phyloP scores from a whole-genome alignment of 1,284 basidiomycete genomes.

The Cryptococcus floricola region DNA sequence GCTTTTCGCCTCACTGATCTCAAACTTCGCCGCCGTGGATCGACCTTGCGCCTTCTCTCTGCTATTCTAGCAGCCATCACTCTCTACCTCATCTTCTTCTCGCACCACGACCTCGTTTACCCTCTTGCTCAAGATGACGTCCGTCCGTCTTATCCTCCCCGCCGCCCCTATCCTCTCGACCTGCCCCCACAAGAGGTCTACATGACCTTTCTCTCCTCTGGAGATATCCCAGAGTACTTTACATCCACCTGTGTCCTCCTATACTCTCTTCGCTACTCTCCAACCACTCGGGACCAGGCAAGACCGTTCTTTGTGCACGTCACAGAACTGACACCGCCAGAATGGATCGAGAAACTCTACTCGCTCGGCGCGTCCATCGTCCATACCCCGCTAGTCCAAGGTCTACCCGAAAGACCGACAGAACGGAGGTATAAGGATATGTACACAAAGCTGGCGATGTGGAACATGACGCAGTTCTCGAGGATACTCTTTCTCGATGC shows the following conservation, averaged over 20 bases:
- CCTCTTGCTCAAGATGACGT: background rate
- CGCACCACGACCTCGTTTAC: background rate
- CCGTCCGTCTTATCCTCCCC: background rate
- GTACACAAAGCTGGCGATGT: constrained; percentile 19
- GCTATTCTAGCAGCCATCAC: background rate
- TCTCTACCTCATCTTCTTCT: background rate
- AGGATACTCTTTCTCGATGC: constrained; percentile 16
- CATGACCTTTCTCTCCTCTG: constrained; percentile 10
- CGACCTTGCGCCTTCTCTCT: too few species aligned
- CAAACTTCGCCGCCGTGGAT: too few species aligned
- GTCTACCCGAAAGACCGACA: constrained; percentile 3
- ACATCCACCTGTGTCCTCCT: constrained; percentile 8
- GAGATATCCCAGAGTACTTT: constrained; percentile 2
- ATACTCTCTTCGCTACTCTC: constrained; percentile 5
- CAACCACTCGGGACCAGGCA: background rate
- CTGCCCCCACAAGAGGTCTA: constrained; percentile 4
- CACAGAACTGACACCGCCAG: background rate
- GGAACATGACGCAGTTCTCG: constrained; percentile 11
- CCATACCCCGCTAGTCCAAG: constrained; percentile 2
- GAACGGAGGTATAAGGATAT: constrained; percentile 5
- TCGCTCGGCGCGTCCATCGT: constrained; percentile 4
- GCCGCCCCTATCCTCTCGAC: background rate
- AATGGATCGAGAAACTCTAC: background rate
- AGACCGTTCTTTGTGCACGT: constrained; percentile 1
- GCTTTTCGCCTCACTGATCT: too few species aligned